These are phyloP conservation scores for Salix brachista DNA, from an alignment of 345 rosid species.

Conservation along the genomic window DNA sequence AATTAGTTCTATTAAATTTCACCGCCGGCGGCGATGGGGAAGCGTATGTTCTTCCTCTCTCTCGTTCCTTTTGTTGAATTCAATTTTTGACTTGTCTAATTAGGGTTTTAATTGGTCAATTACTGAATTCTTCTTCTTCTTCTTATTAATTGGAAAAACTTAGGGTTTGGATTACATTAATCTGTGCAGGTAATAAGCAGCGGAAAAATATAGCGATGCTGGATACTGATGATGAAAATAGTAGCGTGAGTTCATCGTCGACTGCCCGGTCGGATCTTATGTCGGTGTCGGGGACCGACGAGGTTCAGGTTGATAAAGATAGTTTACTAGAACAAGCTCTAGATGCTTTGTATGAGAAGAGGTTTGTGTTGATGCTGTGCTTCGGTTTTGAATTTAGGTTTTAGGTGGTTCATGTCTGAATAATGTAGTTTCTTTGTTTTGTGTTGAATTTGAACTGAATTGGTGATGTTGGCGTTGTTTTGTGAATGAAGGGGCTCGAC, in stretches of 20 bases:
- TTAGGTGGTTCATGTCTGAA: neutral
- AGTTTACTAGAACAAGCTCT: conserved; percentile 67
- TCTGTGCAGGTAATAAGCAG: conserved; percentile 43
- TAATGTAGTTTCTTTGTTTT: neutral
- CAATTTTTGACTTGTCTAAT: neutral
- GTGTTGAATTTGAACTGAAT: neutral
- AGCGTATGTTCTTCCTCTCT: conserved; percentile 43
- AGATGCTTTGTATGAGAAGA: conserved; percentile 77
- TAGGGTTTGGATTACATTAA: neutral
- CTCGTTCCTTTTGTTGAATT: neutral
- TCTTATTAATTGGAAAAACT: neutral
- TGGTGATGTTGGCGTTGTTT: conserved; percentile 7
- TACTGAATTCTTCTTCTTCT: neutral
- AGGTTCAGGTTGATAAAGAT: conserved; percentile 61
- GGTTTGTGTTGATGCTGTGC: conserved; percentile 24
- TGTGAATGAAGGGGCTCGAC: conserved; percentile 62
- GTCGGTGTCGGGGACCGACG: conserved; percentile 49
- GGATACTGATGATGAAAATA: conserved; percentile 67
- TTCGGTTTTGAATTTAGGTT: no score
- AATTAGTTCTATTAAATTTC: neutral
- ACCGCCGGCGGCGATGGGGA: conserved; percentile 52
- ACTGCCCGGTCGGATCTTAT: conserved; percentile 53
- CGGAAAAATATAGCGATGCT: conserved; percentile 49
- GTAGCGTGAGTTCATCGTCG: conserved; percentile 75
- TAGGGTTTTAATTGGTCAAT: neutral